Conservation (phyloP, 2,329 filamentous ascomycete species). For the Chrysosporium queenslandicum region DNA sequence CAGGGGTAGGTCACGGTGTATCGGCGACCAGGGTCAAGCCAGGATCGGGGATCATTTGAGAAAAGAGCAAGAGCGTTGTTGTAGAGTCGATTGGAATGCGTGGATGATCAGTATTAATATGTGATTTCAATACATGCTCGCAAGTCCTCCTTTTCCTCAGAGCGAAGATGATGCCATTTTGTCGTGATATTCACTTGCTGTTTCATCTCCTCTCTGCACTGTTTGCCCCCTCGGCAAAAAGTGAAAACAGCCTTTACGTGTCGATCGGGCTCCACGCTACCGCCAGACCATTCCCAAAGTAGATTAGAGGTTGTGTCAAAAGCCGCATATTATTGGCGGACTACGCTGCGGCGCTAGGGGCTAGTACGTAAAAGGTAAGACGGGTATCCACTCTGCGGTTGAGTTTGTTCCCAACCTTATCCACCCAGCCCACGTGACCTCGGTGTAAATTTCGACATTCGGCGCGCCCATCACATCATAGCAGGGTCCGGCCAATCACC, state of each 20-base stretch:
- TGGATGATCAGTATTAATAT: not conserved
- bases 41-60: too few relatives aligned
- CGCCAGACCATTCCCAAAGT: too few relatives aligned
- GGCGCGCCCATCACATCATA: not conserved
- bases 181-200: conserved; percentile 1
- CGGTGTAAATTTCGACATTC: not conserved
- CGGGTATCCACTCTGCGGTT: not conserved
- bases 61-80: not conserved
- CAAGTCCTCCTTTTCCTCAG: not conserved
- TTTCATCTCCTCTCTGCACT: not conserved
- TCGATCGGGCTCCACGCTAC: not conserved
- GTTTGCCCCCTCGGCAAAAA: not conserved
- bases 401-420: not conserved
- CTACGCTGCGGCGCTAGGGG: too few relatives aligned
- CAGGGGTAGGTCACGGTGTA: not conserved
- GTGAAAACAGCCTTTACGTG: too few relatives aligned
- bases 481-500: not conserved
- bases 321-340: too few relatives aligned
- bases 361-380: conserved; percentile 7
- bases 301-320: too few relatives aligned
- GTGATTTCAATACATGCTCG: not conserved
- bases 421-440: conserved; percentile 7
- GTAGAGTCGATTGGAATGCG: not conserved
- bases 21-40: too few relatives aligned
- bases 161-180: conserved; percentile 7